These are phyloP conservation scores for Periconia macrospinosa DNA, from an alignment of 2,329 filamentous ascomycete species.

Conservation along the genomic window DNA sequence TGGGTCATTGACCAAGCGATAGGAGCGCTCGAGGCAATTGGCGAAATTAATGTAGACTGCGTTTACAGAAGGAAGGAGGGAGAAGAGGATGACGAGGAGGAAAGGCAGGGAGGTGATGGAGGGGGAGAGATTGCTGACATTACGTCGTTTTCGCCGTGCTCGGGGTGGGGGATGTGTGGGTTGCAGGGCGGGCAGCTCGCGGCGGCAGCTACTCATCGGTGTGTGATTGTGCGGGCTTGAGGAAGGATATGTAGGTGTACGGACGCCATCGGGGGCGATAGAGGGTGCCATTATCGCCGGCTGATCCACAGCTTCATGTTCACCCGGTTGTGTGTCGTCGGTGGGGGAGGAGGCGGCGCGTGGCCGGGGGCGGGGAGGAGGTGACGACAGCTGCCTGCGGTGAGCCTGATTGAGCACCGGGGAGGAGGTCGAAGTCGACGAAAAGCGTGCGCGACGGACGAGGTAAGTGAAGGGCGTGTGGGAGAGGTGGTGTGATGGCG, in stretches of 20 bases:
- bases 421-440: too few relatives aligned
- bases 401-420: too few relatives aligned
- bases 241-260: slow-evolving; percentile 1
- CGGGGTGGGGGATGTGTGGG: slow-evolving; percentile 34
- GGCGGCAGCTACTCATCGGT: slow-evolving; percentile 9
- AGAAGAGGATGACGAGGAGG: slow-evolving; percentile 27
- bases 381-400: neutral
- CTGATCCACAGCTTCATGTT: slow-evolving; percentile 31
- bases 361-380: slow-evolving; percentile 2
- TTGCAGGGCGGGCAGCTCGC: slow-evolving; percentile 28
- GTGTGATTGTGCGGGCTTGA: neutral
- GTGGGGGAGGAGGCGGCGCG: slow-evolving; percentile 2
- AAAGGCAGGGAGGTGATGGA: neutral
- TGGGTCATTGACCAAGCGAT: slow-evolving; percentile 60
- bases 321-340: slow-evolving; percentile 10
- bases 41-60: slow-evolving; percentile 71
- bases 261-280: slow-evolving; percentile 23
- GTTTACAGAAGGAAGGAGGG: slow-evolving; percentile 27
- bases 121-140: slow-evolving; percentile 15
- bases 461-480: too few relatives aligned
- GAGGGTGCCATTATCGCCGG: slow-evolving; percentile 28
- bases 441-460: too few relatives aligned
- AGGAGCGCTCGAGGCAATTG: slow-evolving; percentile 73
- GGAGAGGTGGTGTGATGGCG: too few relatives aligned
- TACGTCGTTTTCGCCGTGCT: slow-evolving; percentile 26